Evolutionary conservation across 2,329 filamentous ascomycete genomes (phyloP).

Genomic region (Neofusicoccum sp.): DNA sequence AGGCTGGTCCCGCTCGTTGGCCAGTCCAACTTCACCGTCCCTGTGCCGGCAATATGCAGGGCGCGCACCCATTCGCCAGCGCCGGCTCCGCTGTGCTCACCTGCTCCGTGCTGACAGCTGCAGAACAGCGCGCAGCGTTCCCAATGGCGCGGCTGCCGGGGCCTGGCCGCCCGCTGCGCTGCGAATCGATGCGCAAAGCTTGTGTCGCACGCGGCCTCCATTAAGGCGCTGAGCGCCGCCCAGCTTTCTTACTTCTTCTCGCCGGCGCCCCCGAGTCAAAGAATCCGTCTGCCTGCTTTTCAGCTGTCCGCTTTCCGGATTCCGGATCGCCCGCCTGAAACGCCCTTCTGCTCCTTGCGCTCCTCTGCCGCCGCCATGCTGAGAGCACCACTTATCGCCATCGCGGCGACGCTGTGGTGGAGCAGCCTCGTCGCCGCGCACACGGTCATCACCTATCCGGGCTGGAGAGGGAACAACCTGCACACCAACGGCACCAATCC

Average conservation of each 20-base stretch:
- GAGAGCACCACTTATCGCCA: slow-evolving; percentile 1
- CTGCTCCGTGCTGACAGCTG: slow-evolving; percentile 21
- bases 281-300: background rate
- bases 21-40: slow-evolving; percentile 7
- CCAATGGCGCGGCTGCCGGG: slow-evolving; percentile 11
- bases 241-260: slow-evolving; percentile 19
- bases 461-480: slow-evolving; percentile 85
- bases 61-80: slow-evolving; percentile 14
- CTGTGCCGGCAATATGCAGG: slow-evolving; percentile 17
- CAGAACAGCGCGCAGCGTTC: slow-evolving; percentile 12
- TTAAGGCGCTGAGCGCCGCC: slow-evolving; percentile 19
- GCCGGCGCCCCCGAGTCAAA: slow-evolving; percentile 14
- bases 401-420: slow-evolving; percentile 29
- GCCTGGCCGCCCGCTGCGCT: slow-evolving; percentile 9
- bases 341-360: background rate
- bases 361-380: slow-evolving; percentile 2
- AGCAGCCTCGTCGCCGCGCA: slow-evolving; percentile 62
- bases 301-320: slow-evolving; percentile 3
- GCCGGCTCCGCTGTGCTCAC: slow-evolving; percentile 9
- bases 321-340: slow-evolving; percentile 10
- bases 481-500: slow-evolving; percentile 68
- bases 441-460: slow-evolving; percentile 82
- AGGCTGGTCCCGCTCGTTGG: slow-evolving; percentile 6
- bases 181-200: slow-evolving; percentile 22
- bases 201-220: slow-evolving; percentile 13